A percentile compares a stretch with the other conserved stretches of the same genome.
Evolutionary conservation across 2,329 filamentous ascomycete genomes (phyloP).

Genomic region (Sporothrix globosa): DNA sequence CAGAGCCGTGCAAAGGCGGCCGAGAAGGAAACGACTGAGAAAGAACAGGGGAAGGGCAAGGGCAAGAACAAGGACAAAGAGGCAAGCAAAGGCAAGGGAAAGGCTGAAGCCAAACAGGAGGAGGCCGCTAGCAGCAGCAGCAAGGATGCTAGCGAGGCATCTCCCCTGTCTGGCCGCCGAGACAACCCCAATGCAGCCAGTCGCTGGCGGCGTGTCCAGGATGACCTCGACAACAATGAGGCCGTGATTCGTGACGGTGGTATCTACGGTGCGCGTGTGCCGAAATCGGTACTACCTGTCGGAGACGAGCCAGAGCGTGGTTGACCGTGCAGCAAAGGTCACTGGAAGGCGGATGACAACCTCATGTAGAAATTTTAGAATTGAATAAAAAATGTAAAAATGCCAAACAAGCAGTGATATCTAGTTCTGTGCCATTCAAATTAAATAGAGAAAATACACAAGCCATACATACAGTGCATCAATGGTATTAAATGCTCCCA

Average conservation of each 20-base stretch:
- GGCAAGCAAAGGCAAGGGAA: constrained; percentile 1
- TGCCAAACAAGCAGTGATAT: not conserved
- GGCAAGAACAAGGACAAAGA: constrained; percentile 4
- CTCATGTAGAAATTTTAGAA: too few relatives aligned
- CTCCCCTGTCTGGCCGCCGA: constrained; percentile 47
- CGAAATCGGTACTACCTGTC: constrained; percentile 5
- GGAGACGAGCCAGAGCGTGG: constrained; percentile 29
- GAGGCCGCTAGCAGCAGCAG: not conserved
- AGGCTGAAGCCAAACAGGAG: not conserved
- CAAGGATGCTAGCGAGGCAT: not conserved
- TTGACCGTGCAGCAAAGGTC: not conserved
- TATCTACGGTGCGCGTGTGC: constrained; percentile 47
- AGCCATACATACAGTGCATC: not conserved
- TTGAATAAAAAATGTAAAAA: constrained; percentile 19
- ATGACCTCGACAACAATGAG: constrained; percentile 63
- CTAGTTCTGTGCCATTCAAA: not conserved
- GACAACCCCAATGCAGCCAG: constrained; percentile 44
- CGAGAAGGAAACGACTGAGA: constrained; percentile 29
- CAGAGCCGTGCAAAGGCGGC: constrained; percentile 41
- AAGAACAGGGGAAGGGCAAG: constrained; percentile 32
- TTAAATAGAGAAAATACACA: not conserved
- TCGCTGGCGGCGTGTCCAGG: constrained; percentile 64
- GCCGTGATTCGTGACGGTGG: constrained; percentile 62
- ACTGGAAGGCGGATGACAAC: too few relatives aligned
- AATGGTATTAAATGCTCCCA: not conserved